Evolutionary conservation across 257 asterid species (phyloP), one percentile per base, ranked within the genome.

Genomic region (Catharanthus roseus): DNA sequence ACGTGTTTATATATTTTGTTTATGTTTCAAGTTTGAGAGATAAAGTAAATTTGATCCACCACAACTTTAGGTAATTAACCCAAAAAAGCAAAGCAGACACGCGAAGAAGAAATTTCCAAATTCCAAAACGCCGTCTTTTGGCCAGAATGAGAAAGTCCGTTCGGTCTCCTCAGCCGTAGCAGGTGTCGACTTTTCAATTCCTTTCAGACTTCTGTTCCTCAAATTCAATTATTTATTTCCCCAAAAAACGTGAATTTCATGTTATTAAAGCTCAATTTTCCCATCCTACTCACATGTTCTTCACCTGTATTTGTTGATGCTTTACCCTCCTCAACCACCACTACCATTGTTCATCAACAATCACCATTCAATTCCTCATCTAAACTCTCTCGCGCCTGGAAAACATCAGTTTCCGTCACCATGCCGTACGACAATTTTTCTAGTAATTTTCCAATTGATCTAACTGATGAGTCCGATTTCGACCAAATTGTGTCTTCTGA

Each of bases 401-500:
- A 51, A 31, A 53, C 65, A 54, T 68, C 64, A 9, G 11, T 16
- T 13, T 18, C 62, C 54, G 44, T 21, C 29, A 53, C n/a, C 1
- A 75, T 81, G 85, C 49, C 73, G 71, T 38, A 66, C 70, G 61
- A 71, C 76, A 42, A 68, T 67, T 19, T 65, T 71, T 21, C 75
- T 53, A 24, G 11, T 21, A 44, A 44, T 6, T 71, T 31, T 51
- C 82, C 85, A 10, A 11, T 60, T 12, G 98, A 93, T 69, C 96
- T 93, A 16, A 67, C 74, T 51, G 56, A 81, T 3, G 97, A 90
- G 65, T 75, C 87, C 69, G 96, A 90, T 83, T 90, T 93, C 50
- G 97, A 90, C 69, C 79, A 47, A 26, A 82, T 90, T 72, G 84
- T 91, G 62, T 82, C 95, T n/a, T 78, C 95, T 39, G 92, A 93